Base-by-base conservation (phyloP, 345 rosid genomes). In the Aquilaria sinensis region DNA sequence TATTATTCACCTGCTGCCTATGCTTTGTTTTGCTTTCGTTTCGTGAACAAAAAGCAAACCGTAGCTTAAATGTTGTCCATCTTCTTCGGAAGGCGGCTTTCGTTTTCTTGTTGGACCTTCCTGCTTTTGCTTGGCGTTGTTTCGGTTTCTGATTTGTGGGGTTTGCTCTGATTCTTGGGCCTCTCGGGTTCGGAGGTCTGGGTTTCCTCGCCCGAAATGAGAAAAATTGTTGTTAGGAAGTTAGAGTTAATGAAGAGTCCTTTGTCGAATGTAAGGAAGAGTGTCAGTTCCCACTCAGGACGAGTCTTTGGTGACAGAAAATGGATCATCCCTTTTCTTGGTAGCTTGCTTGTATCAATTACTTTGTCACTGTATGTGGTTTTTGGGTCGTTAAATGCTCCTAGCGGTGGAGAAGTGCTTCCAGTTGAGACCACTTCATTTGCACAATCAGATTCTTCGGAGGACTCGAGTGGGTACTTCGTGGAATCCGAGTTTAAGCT, bases 291-390 rank as follows among this genome's bases (percentile, higher is more conserved):
- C 16, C 86, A 86, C 78, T 60, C 88, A 46, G 87, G 81, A 63
- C 86, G 88, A 75, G 67, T 76, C 57, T 88, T 81, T 57, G 72
- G 84, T 68, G 92, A 94, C 67, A 83, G 85, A 63, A 85, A 82
- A 77, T 94, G 99, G 97, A 78, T 86, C 31, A 60, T 86, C 47
- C 96, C 95, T 10, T 94, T 86, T 70, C 69, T 85, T 47, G 85
- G 92, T 1, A 90, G 96, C 85, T 71, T 90, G 70, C 81, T 94
- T 4, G 86, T 85, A 16, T 83, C 83, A 4, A 63, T 86, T 66
- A 86, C 86, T 67, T 77, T 94, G 69, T 62, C 88, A 10, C 53
- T 83, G 70, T 82, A 80, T 29, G 57, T 78, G 48, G 51, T 70
- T 64, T 81, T 78, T 62, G 72, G 79, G 70, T 52, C 62, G 7